phyloP scores from a whole-genome alignment of 371 early-diverging fungal species.

The Mucor lusitanicus region DNA sequence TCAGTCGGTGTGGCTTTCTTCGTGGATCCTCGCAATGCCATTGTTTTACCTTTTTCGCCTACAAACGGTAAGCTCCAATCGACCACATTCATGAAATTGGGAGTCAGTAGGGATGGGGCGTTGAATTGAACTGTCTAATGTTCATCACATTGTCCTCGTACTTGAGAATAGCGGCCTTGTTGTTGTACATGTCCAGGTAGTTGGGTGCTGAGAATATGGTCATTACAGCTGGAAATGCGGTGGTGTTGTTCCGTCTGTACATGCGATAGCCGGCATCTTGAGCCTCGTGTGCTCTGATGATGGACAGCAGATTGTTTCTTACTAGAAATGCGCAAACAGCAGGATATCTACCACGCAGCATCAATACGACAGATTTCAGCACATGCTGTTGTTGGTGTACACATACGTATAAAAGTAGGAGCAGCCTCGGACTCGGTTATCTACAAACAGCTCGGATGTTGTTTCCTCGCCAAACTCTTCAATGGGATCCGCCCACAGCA shows the following conservation, averaged over 20 bases:
- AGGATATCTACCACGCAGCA: slow-evolving; percentile 62
- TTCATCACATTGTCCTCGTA: slow-evolving; percentile 98
- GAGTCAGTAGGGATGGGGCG: slow-evolving; percentile 97
- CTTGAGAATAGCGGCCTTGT: slow-evolving; percentile 96
- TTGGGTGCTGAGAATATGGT: slow-evolving; percentile 98
- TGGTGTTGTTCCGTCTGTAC: slow-evolving; percentile 91
- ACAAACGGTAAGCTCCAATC: slow-evolving; percentile 99
- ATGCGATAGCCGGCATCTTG: slow-evolving; percentile 98
- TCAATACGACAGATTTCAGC: neutral
- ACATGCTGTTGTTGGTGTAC: too few relatives aligned
- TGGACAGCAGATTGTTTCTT: slow-evolving; percentile 87
- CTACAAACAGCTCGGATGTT: slow-evolving; percentile 77
- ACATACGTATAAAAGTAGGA: slow-evolving; percentile 84
- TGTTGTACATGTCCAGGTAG: slow-evolving; percentile 96
- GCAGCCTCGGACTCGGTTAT: slow-evolving; percentile 93
- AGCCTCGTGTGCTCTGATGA: slow-evolving; percentile 98
- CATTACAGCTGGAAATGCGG: slow-evolving; percentile 94
- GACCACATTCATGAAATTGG: slow-evolving; percentile 97
- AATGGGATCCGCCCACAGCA: slow-evolving; percentile 98
- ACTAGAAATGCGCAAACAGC: slow-evolving; percentile 94
- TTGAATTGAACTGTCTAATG: slow-evolving; percentile 86
- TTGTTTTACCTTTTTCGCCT: slow-evolving; percentile 87
- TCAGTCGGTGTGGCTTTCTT: neutral
- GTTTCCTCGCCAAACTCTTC: slow-evolving; percentile 95
- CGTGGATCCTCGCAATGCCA: too few relatives aligned